Percentiles rank a stretch among this genome's conserved stretches.
phyloP scores from a whole-genome alignment of 1,284 basidiomycete genomes.

The Leccinum glutinopallens region DNA sequence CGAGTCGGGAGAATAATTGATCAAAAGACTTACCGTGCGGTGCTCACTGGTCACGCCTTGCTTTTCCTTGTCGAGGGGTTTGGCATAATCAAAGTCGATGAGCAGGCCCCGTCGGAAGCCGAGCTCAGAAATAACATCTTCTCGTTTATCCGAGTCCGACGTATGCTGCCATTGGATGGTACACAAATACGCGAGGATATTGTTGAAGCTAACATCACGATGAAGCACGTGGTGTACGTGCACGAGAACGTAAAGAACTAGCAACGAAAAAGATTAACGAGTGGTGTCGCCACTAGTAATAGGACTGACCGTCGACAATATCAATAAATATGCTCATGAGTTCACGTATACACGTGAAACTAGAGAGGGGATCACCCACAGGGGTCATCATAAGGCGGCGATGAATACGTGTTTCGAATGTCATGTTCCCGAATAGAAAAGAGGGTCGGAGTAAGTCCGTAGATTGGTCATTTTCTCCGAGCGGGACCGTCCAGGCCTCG shows the following conservation, averaged over 20 bases:
- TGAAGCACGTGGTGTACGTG: neutral
- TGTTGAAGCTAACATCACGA: constrained; percentile 1
- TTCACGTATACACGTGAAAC: neutral
- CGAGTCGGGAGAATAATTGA: neutral
- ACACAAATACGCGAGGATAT: neutral
- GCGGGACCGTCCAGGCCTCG: neutral
- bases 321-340: neutral
- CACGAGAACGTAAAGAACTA: neutral
- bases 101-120: neutral
- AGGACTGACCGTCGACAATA: neutral
- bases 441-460: neutral
- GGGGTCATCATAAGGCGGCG: neutral
- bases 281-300: neutral
- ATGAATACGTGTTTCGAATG: neutral
- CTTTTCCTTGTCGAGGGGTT: neutral
- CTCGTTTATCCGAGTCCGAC: neutral
- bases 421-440: neutral
- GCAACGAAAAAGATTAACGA: neutral
- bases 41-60: neutral
- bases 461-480: neutral
- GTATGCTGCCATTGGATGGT: neutral
- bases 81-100: neutral
- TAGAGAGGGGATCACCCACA: neutral
- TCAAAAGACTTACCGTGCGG: neutral
- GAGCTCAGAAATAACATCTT: neutral